Conservation (phyloP, 495 filamentous ascomycete species). For the Neurospora sp. region DNA sequence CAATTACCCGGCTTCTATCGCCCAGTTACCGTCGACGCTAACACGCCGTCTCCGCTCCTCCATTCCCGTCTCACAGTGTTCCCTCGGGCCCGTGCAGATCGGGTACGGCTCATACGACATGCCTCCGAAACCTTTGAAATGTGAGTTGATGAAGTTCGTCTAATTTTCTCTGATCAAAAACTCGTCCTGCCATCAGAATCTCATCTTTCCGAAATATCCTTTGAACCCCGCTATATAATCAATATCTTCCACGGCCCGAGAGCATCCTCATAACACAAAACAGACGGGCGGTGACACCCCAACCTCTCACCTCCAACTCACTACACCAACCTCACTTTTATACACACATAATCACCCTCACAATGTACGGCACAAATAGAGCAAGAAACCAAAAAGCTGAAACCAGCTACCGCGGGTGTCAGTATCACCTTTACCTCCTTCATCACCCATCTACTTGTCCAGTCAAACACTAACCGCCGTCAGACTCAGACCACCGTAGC, state of each 20-base stretch:
- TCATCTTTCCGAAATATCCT: background rate
- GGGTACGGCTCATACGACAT: background rate
- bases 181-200: background rate
- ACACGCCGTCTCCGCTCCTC: background rate
- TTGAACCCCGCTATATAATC: background rate
- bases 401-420: constrained; percentile 14
- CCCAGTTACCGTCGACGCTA: background rate
- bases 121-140: constrained; percentile 3
- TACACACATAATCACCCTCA: background rate
- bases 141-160: constrained; percentile 1
- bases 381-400: constrained; percentile 11
- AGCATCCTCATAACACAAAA: background rate
- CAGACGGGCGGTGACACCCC: background rate
- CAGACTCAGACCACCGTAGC: constrained; percentile 39
- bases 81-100: background rate
- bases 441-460: background rate
- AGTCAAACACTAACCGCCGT: background rate
- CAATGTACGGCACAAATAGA: constrained; percentile 14
- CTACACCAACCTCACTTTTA: background rate
- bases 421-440: constrained; percentile 9
- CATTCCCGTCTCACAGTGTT: background rate
- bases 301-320: background rate
- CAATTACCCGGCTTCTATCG: background rate
- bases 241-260: background rate
- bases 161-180: background rate